A percentile compares a stretch with the other conserved stretches of the same genome.
Evolutionary conservation across 2,329 filamentous ascomycete genomes (phyloP).

Genomic region (Pseudonectria foliicola): DNA sequence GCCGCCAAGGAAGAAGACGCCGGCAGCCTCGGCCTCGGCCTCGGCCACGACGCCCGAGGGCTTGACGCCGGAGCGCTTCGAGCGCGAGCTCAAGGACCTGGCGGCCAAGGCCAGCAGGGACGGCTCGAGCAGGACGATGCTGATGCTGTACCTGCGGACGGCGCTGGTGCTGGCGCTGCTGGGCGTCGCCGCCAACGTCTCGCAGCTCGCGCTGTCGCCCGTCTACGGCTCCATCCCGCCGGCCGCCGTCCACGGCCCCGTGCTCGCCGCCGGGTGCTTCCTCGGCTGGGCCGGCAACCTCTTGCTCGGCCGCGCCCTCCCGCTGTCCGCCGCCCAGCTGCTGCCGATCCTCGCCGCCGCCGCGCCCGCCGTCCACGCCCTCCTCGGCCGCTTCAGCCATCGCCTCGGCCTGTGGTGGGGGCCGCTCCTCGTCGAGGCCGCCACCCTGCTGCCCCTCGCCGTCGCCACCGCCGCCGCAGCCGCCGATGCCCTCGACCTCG

Average conservation of each 20-base stretch:
- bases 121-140: conserved; percentile 25
- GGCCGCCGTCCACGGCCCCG: conserved; percentile 61
- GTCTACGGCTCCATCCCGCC: conserved; percentile 83
- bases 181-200: conserved; percentile 61
- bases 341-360: conserved; percentile 70
- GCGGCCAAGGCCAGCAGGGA: conserved; percentile 35
- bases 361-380: conserved; percentile 65
- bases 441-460: conserved; percentile 66
- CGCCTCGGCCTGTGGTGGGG: conserved; percentile 62
- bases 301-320: conserved; percentile 38
- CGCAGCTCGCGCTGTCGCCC: conserved; percentile 71
- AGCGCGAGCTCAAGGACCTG: conserved; percentile 45
- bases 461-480: conserved; percentile 57
- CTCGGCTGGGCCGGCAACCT: conserved; percentile 65
- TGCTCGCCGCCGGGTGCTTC: conserved; percentile 60
- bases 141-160: conserved; percentile 32
- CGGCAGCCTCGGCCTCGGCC: conserved; percentile 11
- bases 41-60: conserved; percentile 20
- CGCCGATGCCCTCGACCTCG: conserved; percentile 56
- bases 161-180: conserved; percentile 25
- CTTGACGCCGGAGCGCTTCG: conserved; percentile 45
- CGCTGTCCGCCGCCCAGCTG: conserved; percentile 42
- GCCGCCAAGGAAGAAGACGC: conserved; percentile 15
- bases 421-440: conserved; percentile 64
- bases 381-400: conserved; percentile 60